Evolutionary conservation across 116 monocot genomes (phyloP).

Genomic region (Cymodocea nodosa): DNA sequence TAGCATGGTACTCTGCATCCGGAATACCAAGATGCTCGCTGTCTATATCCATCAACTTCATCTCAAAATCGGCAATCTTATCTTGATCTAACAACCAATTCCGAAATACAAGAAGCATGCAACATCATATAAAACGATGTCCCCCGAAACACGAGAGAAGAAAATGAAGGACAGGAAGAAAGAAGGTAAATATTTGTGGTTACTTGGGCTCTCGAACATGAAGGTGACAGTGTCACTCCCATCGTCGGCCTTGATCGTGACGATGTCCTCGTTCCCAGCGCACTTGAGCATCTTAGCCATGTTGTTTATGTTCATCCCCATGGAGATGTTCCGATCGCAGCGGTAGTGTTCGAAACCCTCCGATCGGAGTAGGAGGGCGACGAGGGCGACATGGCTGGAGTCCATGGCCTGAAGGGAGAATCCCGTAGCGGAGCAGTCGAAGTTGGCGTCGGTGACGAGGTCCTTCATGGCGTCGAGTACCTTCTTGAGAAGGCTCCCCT

Average conservation of each 20-base stretch:
- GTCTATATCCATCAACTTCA: constrained; percentile 86
- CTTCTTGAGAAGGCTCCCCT: constrained; percentile 81
- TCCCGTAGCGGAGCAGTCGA: constrained; percentile 84
- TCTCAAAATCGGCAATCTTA: constrained; percentile 84
- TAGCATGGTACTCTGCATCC: constrained; percentile 72
- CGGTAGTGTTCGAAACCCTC: constrained; percentile 94
- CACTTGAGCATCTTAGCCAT: constrained; percentile 90
- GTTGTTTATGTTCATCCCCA: constrained; percentile 91
- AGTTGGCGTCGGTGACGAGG: constrained; percentile 88
- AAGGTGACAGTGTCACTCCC: constrained; percentile 81
- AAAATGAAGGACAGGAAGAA: background rate
- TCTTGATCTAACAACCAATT: constrained; percentile 43
- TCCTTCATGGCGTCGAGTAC: constrained; percentile 69
- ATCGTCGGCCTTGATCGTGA: constrained; percentile 86
- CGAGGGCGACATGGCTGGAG: constrained; percentile 87
- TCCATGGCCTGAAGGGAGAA: constrained; percentile 97
- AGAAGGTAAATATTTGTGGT: background rate
- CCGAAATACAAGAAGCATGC: background rate
- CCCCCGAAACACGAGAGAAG: too few species aligned
- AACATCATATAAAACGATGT: background rate
- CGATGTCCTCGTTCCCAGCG: constrained; percentile 83
- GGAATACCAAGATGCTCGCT: constrained; percentile 84
- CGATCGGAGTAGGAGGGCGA: constrained; percentile 70
- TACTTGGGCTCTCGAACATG: constrained; percentile 87
- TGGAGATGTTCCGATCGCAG: constrained; percentile 82